Base-by-base conservation (phyloP, 805 yeast genomes). In the Starmerella apis region DNA sequence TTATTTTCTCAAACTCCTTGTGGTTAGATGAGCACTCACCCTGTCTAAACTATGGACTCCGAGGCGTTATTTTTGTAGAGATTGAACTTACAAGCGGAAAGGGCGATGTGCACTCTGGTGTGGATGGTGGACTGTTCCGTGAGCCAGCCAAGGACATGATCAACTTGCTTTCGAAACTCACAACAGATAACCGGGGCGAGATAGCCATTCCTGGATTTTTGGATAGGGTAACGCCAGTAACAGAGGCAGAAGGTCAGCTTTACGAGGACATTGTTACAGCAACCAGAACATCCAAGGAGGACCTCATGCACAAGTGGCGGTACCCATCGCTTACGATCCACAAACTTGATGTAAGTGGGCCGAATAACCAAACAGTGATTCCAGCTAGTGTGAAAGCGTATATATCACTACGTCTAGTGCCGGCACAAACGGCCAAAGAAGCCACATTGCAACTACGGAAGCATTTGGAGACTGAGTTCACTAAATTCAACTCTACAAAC, bases 81-180 rank as follows among this genome's bases (percentile, higher is more conserved):
- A 75, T 92, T 2, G 78, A 77, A 31, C 72, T 92, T 10, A 69
- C 71, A 50, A 78, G 87, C 46, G 88, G 81, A 56, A 74, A 74
- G 52, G 94, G 94, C 1, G 96, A 92, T 64, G 71, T 94, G 51
- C 98, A 92, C 63, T 86, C 96, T 0, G 98, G 98, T 54, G 92
- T 92, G 9, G 94, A 87, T 67, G 98, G 98, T 46, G 97, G 97
- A 52, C 80, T 83, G 8, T 76, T 78, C 53, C 74, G 83, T 50
- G 98, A 90, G 59, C 96, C 98, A 2, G 80, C 94, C 0, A 77
- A 85, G 68, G 97, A 90, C 62, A 66, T 90, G 65, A 74, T 88
- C 36, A 82, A 80, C 47, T 61, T 90, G 16, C 67, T 88, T 20
- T 75, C 90, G 1, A 75, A 77, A 47, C 68, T 90, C 48, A 76